Percentiles rank a stretch among this genome's conserved stretches.
These are phyloP conservation scores for Trypanosomatidae sp. DNA, from an alignment of 208 protist species.

Conservation along the genomic window DNA sequence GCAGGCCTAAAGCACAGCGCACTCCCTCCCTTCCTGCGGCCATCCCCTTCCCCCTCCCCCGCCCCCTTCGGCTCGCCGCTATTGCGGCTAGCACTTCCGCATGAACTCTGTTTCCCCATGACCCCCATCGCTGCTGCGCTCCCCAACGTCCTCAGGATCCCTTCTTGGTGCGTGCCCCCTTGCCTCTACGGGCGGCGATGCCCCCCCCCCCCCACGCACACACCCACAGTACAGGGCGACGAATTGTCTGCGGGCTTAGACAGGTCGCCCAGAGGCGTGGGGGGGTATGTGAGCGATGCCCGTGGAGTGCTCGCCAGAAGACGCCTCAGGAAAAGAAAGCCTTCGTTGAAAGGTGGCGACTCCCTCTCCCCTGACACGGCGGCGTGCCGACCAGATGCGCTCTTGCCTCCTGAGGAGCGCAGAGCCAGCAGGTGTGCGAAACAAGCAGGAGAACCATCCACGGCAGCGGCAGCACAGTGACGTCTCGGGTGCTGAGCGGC, in stretches of 20 bases:
- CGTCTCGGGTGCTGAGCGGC: not conserved
- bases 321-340: not conserved
- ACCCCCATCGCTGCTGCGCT: not conserved
- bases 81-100: too few species aligned
- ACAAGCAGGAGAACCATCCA: not conserved
- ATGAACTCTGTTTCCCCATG: not conserved
- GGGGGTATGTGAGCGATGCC: not conserved
- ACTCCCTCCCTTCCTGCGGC: not conserved
- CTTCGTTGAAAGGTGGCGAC: not conserved
- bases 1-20: not conserved
- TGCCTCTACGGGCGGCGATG: not conserved
- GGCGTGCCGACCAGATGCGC: not conserved
- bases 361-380: not conserved
- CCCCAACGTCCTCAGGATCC: not conserved
- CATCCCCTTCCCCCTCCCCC: not conserved
- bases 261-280: not conserved
- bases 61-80: too few species aligned
- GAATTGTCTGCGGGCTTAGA: not conserved
- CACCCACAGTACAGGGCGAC: not conserved
- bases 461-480: not conserved
- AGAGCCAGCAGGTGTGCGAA: not conserved
- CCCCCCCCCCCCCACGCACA: not conserved
- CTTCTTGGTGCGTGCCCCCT: not conserved
- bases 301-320: not conserved
- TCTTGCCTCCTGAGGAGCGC: not conserved